Base-by-base conservation (phyloP, 2,329 filamentous ascomycete genomes). In the Capronia americana region DNA sequence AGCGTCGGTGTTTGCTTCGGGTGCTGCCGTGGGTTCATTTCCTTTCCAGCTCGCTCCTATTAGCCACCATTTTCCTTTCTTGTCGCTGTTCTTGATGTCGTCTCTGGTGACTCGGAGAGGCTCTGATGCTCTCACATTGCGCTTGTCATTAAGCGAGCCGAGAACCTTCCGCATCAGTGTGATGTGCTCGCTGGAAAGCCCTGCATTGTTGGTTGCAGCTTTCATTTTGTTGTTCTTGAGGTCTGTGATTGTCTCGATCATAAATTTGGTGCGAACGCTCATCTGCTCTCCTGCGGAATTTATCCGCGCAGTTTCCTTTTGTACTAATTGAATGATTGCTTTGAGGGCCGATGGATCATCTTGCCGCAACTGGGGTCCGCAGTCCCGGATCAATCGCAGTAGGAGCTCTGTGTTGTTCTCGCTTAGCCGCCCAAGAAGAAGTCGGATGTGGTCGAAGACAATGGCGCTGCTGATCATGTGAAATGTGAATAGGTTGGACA, bases 11-110 rank as follows among this genome's bases (percentile, higher is more conserved):
- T 53, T 48, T 4, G 64, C 53, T 30, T 73, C 66, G 34, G 71
- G 68, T 41, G 72, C 70, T 57, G 73, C 75, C 4, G 73, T 74
- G 1, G 81, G 75, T 20, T 77, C 76, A 51, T 80, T 76, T 64
- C 81, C 78, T 48, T 82, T 83, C 87, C 94, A 97, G 77, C 93
- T 97, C n/a, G 95, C 94, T 59, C 95, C 95, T 4, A 98, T 92
- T 23, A 98, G 87, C 95, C 95, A 99, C 95, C 95, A 99, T 81
- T 97, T 97, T 0, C 95, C 95, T 75, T 90, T 91, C 75, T 91
- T 94, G 48, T 94, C 91, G 0, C 90, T 90, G 68, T 93, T 87
- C 69, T 88, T 88, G 59, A 99, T 92, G 74, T 99, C 95, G 44
- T 86, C 84, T 3, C 97, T 84, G 11, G 91, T 88, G 64, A 97